Percentiles rank a stretch among this genome's conserved stretches.
phyloP scores from a whole-genome alignment of 257 asterid genomes.

The Solanum microdontum region DNA sequence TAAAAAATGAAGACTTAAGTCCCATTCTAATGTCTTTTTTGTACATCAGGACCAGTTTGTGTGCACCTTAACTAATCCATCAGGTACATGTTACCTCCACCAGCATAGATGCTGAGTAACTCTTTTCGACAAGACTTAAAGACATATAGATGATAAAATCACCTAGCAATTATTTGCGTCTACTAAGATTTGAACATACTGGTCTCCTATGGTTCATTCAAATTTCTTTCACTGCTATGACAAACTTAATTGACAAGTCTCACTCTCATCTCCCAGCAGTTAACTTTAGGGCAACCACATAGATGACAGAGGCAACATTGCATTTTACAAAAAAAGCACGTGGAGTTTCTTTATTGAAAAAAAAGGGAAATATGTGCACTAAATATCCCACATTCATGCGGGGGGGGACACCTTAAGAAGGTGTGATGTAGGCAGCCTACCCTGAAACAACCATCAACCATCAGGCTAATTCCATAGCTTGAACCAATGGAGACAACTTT shows the following conservation, averaged over 20 bases:
- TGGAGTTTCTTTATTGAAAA: neutral
- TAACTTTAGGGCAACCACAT: neutral
- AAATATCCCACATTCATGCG: neutral
- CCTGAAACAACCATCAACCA: neutral
- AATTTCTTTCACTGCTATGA: conserved; percentile 5
- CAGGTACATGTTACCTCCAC: neutral
- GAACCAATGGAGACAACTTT: neutral
- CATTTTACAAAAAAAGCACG: neutral
- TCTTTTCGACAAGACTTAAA: neutral
- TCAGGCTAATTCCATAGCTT: neutral
- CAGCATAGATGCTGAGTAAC: neutral
- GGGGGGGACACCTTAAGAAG: neutral
- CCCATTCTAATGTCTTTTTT: neutral
- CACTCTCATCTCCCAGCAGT: neutral
- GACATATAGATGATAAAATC: neutral
- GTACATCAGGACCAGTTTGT: neutral
- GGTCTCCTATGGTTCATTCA: conserved; percentile 21
- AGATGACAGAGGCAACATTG: neutral
- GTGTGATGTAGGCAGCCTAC: neutral
- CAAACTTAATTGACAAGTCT: neutral
- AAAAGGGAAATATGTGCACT: neutral
- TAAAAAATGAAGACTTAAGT: neutral
- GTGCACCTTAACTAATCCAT: neutral
- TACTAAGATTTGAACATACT: neutral
- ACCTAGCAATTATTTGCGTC: neutral